Evolutionary conservation across 352 stramenopile species (phyloP).

Genomic region (Phytophthora brassicae): DNA sequence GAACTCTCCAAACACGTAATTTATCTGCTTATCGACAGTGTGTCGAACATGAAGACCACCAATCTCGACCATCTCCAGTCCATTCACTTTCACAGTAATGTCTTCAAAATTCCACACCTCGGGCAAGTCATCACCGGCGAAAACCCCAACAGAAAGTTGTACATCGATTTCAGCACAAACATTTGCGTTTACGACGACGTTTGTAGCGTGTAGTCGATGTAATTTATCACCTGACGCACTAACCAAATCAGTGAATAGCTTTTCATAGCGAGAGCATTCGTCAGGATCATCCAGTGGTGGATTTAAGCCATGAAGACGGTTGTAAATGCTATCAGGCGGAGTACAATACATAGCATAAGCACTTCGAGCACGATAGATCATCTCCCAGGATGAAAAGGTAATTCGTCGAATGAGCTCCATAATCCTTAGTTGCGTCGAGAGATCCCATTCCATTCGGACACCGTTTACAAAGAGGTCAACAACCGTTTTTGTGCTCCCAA

Average conservation of each 20-base stretch:
- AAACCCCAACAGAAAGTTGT: constrained; percentile 45
- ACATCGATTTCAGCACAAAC: constrained; percentile 37
- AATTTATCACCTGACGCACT: constrained; percentile 68
- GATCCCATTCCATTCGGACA: constrained; percentile 48
- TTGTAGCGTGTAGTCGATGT: constrained; percentile 60
- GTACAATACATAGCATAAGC: constrained; percentile 61
- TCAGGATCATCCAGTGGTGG: constrained; percentile 41
- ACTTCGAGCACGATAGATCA: constrained; percentile 72
- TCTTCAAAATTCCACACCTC: constrained; percentile 67
- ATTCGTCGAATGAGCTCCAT: constrained; percentile 66
- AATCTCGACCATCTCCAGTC: constrained; percentile 42
- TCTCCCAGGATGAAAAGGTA: constrained; percentile 73
- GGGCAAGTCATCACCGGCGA: constrained; percentile 69
- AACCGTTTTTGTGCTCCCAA: constrained; percentile 43
- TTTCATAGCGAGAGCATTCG: constrained; percentile 45
- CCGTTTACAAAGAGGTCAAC: constrained; percentile 71
- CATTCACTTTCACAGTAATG: constrained; percentile 45
- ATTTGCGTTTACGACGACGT: constrained; percentile 43
- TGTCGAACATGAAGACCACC: constrained; percentile 46
- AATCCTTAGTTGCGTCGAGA: constrained; percentile 58
- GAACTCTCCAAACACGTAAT: constrained; percentile 78
- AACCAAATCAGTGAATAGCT: constrained; percentile 44
- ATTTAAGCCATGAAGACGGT: constrained; percentile 60
- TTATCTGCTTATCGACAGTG: constrained; percentile 44
- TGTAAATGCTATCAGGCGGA: constrained; percentile 52